These are phyloP conservation scores for Lophiostoma macrostomum DNA, from an alignment of 495 filamentous ascomycete genomes.

Conservation along the genomic window DNA sequence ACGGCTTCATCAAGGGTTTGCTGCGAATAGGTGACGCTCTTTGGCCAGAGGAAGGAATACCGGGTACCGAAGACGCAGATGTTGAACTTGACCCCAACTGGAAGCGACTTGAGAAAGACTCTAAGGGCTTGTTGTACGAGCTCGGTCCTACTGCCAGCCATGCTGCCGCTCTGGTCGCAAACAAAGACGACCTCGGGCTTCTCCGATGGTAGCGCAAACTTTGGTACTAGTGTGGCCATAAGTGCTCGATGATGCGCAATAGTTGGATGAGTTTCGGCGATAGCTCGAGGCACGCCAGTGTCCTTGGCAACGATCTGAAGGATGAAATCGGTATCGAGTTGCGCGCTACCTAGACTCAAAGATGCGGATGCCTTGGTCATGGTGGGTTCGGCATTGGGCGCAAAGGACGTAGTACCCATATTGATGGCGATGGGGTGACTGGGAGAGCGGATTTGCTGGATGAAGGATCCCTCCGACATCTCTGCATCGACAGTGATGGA, in stretches of 20 bases:
- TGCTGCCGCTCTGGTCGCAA: constrained; percentile 66
- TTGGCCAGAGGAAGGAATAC: constrained; percentile 57
- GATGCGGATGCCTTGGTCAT: constrained; percentile 60
- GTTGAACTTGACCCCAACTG: constrained; percentile 67
- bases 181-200: constrained; percentile 68
- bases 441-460: constrained; percentile 60
- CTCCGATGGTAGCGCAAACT: constrained; percentile 53
- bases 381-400: constrained; percentile 46
- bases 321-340: constrained; percentile 52
- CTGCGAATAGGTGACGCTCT: constrained; percentile 54
- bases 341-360: constrained; percentile 48
- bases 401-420: constrained; percentile 55
- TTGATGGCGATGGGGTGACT: constrained; percentile 65
- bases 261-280: constrained; percentile 61
- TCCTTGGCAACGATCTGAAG: constrained; percentile 57
- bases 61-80: constrained; percentile 65
- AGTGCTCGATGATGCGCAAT: constrained; percentile 60
- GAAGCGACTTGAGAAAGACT: constrained; percentile 69
- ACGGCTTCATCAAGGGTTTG: constrained; percentile 52
- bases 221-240: constrained; percentile 66
- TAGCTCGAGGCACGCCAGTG: constrained; percentile 54
- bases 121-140: constrained; percentile 57
- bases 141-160: constrained; percentile 53
- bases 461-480: constrained; percentile 52
- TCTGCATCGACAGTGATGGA: constrained; percentile 59